Evolutionary conservation across 306 rosid species (phyloP).

Genomic region (Datisca glomerata): DNA sequence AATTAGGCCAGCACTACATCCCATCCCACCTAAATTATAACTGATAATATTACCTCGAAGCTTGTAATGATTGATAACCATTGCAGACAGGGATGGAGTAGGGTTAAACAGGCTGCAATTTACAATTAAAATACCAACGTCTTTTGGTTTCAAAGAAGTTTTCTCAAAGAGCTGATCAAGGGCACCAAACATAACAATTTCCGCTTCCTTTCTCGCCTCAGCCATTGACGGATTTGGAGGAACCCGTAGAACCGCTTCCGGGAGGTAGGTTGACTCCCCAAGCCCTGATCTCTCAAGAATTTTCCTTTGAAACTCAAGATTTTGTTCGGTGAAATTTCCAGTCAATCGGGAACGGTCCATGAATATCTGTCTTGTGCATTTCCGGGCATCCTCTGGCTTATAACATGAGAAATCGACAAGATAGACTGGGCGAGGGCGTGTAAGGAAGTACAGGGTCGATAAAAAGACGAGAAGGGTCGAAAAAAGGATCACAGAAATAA

Average conservation of each 20-base stretch:
- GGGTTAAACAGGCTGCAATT: conserved; percentile 62
- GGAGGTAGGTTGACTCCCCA: conserved; percentile 49
- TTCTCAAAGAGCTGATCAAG: conserved; percentile 43
- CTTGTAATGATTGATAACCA: conserved; percentile 51
- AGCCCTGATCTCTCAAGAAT: conserved; percentile 54
- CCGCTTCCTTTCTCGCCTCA: conserved; percentile 54
- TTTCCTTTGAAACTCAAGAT: conserved; percentile 38
- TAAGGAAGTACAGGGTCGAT: conserved; percentile 34
- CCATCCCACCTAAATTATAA: conserved; percentile 57
- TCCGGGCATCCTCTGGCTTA: conserved; percentile 41
- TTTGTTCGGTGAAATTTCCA: conserved; percentile 34
- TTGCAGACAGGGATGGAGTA: conserved; percentile 47
- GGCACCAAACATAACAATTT: conserved; percentile 49
- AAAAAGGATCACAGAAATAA: conserved; percentile 28
- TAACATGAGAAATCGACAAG: conserved; percentile 55
- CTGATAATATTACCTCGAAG: conserved; percentile 41
- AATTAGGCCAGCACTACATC: conserved; percentile 62
- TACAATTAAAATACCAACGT: conserved; percentile 44
- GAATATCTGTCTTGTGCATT: conserved; percentile 42
- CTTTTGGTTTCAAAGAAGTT: conserved; percentile 34
- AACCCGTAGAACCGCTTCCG: conserved; percentile 38
- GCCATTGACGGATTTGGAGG: conserved; percentile 49
- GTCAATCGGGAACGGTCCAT: conserved; percentile 23
- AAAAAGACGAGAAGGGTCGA: conserved; percentile 36
- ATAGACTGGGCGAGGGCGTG: conserved; percentile 31